These are phyloP conservation scores for Candida buenavistaensis DNA, from an alignment of 1,139 yeast species.

Conservation along the genomic window DNA sequence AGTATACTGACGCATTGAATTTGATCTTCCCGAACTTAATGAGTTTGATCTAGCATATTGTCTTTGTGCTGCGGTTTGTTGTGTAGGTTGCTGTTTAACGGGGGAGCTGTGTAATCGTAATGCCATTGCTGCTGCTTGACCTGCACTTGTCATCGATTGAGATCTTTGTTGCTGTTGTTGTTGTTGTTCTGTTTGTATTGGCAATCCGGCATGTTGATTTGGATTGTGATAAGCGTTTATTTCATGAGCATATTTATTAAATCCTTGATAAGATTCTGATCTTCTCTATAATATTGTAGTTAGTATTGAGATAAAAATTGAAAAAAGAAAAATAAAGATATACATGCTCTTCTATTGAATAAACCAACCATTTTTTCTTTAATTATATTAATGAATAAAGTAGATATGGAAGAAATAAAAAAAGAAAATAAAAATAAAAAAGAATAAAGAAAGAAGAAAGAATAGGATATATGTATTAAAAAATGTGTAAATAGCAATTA, in stretches of 20 bases:
- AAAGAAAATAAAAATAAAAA: no score
- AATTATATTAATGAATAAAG: no score
- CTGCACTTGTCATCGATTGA: conserved; percentile 36
- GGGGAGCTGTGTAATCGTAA: conserved; percentile 29
- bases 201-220: conserved; percentile 24
- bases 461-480: no score
- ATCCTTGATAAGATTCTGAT: conserved; percentile 32
- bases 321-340: not conserved
- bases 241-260: conserved; percentile 37
- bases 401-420: no score
- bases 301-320: conserved; percentile 4
- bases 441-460: no score
- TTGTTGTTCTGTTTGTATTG: conserved; percentile 10
- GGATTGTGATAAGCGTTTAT: conserved; percentile 25
- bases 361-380: conserved; percentile 13
- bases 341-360: conserved; percentile 15
- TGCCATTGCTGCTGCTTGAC: conserved; percentile 51
- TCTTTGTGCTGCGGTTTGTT: conserved; percentile 10
- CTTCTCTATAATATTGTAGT: conserved; percentile 9
- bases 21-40: conserved; percentile 22
- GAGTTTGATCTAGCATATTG: conserved; percentile 17
- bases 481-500: no score
- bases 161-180: conserved; percentile 18
- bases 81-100: conserved; percentile 16
- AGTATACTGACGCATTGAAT: conserved; percentile 36